A percentile compares a stretch with the other conserved stretches of the same genome.
Evolutionary conservation across 192 early-diverging fungal genomes (phyloP).

Genomic region (Backusella mclennaniae): DNA sequence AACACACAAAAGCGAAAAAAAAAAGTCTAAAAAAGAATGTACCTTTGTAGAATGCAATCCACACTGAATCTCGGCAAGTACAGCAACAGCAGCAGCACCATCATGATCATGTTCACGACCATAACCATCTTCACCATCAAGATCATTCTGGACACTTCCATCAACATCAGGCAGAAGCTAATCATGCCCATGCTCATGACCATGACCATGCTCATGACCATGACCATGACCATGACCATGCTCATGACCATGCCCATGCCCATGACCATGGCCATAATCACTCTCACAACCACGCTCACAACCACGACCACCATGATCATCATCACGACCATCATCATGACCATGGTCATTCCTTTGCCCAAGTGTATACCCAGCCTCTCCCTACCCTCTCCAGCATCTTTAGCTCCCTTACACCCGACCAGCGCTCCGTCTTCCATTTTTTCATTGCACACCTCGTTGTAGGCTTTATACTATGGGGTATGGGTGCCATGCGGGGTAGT

Average conservation of each 20-base stretch:
- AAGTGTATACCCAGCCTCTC: slow-evolving; percentile 32
- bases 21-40: neutral
- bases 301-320: slow-evolving; percentile 13
- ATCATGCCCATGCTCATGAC: neutral
- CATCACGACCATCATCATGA: slow-evolving; percentile 7
- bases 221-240: neutral
- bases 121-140: neutral
- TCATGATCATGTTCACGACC: slow-evolving; percentile 17
- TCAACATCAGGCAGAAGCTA: neutral
- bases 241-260: slow-evolving; percentile 16
- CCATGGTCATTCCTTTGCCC: slow-evolving; percentile 23
- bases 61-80: neutral
- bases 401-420: slow-evolving; percentile 34
- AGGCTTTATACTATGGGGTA: slow-evolving; percentile 42
- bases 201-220: neutral
- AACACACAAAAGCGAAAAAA: neutral
- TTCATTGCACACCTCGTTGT: slow-evolving; percentile 38
- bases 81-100: slow-evolving; percentile 3
- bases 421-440: slow-evolving; percentile 56
- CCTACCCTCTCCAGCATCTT: slow-evolving; percentile 41
- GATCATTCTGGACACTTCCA: neutral
- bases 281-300: neutral
- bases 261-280: neutral
- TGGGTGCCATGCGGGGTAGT: slow-evolving; percentile 41
- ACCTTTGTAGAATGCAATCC: neutral